A percentile compares a stretch with the other conserved stretches of the same genome.
phyloP scores from a whole-genome alignment of 129 eudicot genomes.

The Scalesia atractyloides region DNA sequence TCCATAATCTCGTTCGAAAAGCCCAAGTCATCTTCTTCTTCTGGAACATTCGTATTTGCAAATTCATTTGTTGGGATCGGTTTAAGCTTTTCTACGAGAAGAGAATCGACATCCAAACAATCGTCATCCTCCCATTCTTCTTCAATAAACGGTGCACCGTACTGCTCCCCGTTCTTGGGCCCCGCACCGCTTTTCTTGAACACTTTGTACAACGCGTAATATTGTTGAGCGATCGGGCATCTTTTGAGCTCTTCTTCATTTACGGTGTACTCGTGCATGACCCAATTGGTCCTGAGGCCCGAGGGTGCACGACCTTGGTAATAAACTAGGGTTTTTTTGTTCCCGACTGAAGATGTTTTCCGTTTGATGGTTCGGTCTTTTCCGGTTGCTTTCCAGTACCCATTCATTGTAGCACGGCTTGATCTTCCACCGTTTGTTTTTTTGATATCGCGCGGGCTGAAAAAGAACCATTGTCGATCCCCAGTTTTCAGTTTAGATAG shows the following conservation, averaged over 20 bases:
- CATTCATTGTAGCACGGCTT: conserved; percentile 69
- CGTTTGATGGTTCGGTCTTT: conserved; percentile 71
- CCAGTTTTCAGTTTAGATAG: conserved; percentile 75
- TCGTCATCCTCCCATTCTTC: conserved; percentile 90
- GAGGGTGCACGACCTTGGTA: conserved; percentile 87
- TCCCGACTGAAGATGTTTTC: conserved; percentile 60
- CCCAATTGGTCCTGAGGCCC: conserved; percentile 89
- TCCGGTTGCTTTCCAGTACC: conserved; percentile 97
- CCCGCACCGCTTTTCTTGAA: conserved; percentile 92
- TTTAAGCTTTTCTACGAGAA: conserved; percentile 22
- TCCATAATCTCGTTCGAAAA: conserved; percentile 46
- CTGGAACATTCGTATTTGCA: not conserved
- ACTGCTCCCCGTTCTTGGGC: conserved; percentile 92
- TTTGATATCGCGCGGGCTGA: conserved; percentile 80
- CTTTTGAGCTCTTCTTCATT: conserved; percentile 90
- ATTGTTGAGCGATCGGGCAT: conserved; percentile 58
- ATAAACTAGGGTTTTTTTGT: conserved; percentile 82
- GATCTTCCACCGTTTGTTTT: conserved; percentile 84
- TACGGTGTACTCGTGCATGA: conserved; percentile 89
- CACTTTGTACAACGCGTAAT: conserved; percentile 64
- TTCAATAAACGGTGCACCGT: conserved; percentile 85
- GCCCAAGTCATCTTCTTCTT: conserved; percentile 16
- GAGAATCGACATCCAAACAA: conserved; percentile 30
- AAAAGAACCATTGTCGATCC: conserved; percentile 93
- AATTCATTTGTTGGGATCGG: conserved; percentile 29